Evolutionary conservation across 2,329 filamentous ascomycete species (phyloP), one percentile per base, ranked within the genome.

Genomic region (Tricladium varicosporioides): DNA sequence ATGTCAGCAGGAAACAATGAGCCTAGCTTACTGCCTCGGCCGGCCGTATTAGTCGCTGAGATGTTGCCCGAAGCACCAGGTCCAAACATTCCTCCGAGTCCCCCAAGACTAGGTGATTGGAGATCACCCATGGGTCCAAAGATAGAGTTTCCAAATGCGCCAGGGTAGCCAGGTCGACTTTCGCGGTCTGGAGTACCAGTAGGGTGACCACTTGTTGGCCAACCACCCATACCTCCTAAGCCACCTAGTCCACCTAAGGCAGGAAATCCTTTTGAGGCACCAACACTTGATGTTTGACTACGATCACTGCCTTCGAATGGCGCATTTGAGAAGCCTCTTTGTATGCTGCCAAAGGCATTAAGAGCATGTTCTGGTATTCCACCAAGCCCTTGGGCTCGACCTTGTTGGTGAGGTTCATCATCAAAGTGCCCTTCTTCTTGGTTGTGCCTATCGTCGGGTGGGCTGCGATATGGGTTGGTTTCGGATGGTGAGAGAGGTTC

Each of bases 381-480:
- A 53, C 77, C 78, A 54, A 84, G 72, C 11, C 78, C 78, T 45
- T 78, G 76, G 53, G 78, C 76, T 51, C 79, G 78, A 22, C 80
- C 81, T 51, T 78, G 77, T 11, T 73, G 69, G 50, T 59, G 47
- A 32, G 59, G 46, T 18, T 69, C 67, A 7, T 53, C 63, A 14
- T 68, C 68, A 51, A 62, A 68, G 16, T 58, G 65, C 7, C 80
- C 78, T 11, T 78, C 75, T 33, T 72, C 68, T 48, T 77, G 75
- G 46, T 88, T 82, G 47, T 80, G 78, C 15, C 83, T 82, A 48
- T 90, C 85, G 40, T 87, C 89, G 7, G 89, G 85, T 2, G 94
- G 94, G 71, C 93, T 97, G 62, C 92, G 90, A 70, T 94, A 99
- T 1, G 94, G 94, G 69, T 99, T 99, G 2, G 94, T 97, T 68